Percentiles rank a stretch among this genome's conserved stretches.
These are phyloP conservation scores for Rhododendron molle DNA, from an alignment of 148 eudicot species.

Conservation along the genomic window DNA sequence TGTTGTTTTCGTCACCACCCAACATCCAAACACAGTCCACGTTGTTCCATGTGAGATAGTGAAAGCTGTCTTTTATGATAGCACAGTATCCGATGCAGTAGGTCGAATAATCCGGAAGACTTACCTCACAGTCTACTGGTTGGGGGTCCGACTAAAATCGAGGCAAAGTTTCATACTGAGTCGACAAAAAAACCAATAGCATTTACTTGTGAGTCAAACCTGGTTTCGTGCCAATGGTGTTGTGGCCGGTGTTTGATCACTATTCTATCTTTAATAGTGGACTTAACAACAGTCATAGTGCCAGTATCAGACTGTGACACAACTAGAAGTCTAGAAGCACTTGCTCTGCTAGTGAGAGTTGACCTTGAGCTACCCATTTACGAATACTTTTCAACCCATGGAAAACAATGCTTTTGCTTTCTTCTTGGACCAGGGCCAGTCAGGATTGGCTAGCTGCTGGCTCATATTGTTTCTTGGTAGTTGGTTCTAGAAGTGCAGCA, in stretches of 20 bases:
- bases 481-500: background rate
- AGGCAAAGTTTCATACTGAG: background rate
- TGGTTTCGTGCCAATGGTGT: background rate
- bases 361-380: background rate
- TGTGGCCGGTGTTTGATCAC: background rate
- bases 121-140: background rate
- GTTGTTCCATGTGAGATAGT: too few species aligned
- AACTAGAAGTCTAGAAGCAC: background rate
- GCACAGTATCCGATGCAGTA: too few species aligned
- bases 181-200: background rate
- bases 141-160: background rate
- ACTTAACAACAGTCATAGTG: background rate
- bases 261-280: background rate
- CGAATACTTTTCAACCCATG: background rate
- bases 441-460: background rate
- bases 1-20: too few species aligned
- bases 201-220: background rate
- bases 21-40: too few species aligned
- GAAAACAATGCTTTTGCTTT: background rate
- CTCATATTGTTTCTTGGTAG: background rate
- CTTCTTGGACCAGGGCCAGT: slow-evolving; percentile 1
- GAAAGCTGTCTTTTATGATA: too few species aligned
- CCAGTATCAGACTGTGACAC: background rate
- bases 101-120: background rate
- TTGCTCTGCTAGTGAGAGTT: background rate